Evolutionary conservation across 1,139 yeast genomes (phyloP).

Genomic region (Kodamaea fungicola): DNA sequence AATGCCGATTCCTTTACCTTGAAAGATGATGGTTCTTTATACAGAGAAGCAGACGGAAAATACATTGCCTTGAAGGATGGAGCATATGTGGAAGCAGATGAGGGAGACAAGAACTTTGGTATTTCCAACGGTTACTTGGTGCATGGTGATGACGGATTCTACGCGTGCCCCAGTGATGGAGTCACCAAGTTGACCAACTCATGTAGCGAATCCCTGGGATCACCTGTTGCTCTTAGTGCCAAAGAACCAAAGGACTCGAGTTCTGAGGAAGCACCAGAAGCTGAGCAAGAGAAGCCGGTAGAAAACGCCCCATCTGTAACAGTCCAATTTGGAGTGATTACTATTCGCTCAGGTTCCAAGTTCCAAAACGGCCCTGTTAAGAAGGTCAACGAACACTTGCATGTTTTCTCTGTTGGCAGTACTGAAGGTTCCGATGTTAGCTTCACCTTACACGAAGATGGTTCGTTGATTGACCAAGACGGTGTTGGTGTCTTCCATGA

Average conservation of each 20-base stretch:
- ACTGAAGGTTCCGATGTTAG: constrained; percentile 21
- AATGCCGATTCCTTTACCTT: constrained; percentile 13
- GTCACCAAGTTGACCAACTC: constrained; percentile 9
- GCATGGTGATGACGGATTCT: constrained; percentile 14
- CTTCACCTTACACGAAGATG: constrained; percentile 22
- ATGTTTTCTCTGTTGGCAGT: constrained; percentile 32
- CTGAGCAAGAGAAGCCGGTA: too few relatives aligned
- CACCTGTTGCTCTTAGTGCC: constrained; percentile 11
- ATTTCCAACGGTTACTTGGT: constrained; percentile 14
- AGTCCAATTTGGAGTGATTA: constrained; percentile 15
- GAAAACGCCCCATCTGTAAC: constrained; percentile 1
- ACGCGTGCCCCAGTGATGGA: constrained; percentile 19
- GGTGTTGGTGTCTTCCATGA: constrained; percentile 24
- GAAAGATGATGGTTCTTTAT: constrained; percentile 18
- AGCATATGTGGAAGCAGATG: constrained; percentile 12
- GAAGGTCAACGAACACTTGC: constrained; percentile 27
- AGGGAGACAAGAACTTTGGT: constrained; percentile 15
- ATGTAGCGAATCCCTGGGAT: constrained; percentile 9
- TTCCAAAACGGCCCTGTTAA: constrained; percentile 22
- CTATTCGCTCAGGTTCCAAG: constrained; percentile 20
- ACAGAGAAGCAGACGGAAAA: constrained; percentile 16
- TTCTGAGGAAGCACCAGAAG: constrained; percentile 1
- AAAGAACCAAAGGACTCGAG: constrained; percentile 1
- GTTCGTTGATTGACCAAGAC: constrained; percentile 27
- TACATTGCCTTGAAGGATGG: constrained; percentile 11